Percentiles rank a stretch among this genome's conserved stretches.
phyloP scores from a whole-genome alignment of 768 basidiomycete genomes.

The Cubamyces sp. region DNA sequence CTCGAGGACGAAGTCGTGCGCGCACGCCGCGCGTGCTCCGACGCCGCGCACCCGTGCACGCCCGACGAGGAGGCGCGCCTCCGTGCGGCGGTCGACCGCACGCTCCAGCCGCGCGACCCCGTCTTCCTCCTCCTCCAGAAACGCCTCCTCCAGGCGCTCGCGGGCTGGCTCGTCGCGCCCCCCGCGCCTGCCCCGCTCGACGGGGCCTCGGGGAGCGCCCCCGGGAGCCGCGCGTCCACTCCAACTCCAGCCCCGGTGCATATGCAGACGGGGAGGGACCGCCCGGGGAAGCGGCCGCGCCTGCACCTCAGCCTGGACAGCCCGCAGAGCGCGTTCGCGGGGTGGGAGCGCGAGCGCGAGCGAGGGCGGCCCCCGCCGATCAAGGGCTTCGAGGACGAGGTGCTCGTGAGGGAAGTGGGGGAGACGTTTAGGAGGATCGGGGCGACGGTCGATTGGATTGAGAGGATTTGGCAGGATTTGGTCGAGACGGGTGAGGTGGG shows the following conservation, averaged over 20 bases:
- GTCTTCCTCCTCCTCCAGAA: conserved; percentile 67
- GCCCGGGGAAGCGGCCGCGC: conserved; percentile 21
- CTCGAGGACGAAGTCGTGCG: conserved; percentile 76
- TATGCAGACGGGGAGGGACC: conserved; percentile 30
- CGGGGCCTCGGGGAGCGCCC: background rate
- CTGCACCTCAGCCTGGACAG: conserved; percentile 14
- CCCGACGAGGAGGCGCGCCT: conserved; percentile 54
- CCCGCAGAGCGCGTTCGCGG: conserved; percentile 11
- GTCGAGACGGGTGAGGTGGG: conserved; percentile 26
- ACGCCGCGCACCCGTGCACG: conserved; percentile 27
- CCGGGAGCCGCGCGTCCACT: background rate
- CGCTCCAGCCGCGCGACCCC: conserved; percentile 62
- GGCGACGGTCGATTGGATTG: conserved; percentile 54
- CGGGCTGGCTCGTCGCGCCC: conserved; percentile 30
- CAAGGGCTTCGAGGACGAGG: conserved; percentile 71
- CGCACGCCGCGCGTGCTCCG: conserved; percentile 42
- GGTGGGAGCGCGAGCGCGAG: conserved; percentile 12
- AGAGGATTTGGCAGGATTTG: conserved; percentile 57
- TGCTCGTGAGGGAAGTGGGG: conserved; percentile 48
- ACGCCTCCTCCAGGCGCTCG: conserved; percentile 52
- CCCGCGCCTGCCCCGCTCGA: conserved; percentile 10
- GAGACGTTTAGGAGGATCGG: conserved; percentile 48
- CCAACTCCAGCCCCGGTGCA: conserved; percentile 16
- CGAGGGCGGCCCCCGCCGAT: conserved; percentile 39
- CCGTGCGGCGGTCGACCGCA: conserved; percentile 65